Evolutionary conservation across 176 grass and related monocot species (phyloP).

Genomic region (bread wheat (Triticum aestivum)): IWGSC_CS_RefSeq_v2.1 NC_057806.1:107357989-107358488

Average conservation of each 20-base stretch:
- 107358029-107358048: conserved; percentile 47
- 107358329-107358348: conserved; percentile 76
- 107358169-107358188: conserved; percentile 54
- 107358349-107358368: conserved; percentile 54
- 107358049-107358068: conserved; percentile 30
- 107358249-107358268: neutral
- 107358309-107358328: conserved; percentile 73
- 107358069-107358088: conserved; percentile 39
- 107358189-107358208: conserved; percentile 56
- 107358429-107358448: conserved; percentile 81
- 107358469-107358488: conserved; percentile 24
- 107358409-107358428: conserved; percentile 52
- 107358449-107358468: conserved; percentile 61
- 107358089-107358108: conserved; percentile 58
- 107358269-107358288: conserved; percentile 37
- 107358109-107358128: conserved; percentile 70
- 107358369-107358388: conserved; percentile 36
- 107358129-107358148: conserved; percentile 43
- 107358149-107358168: conserved; percentile 50
- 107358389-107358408: conserved; percentile 56
- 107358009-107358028: conserved; percentile 54
- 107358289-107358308: conserved; percentile 46
- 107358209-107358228: conserved; percentile 60
- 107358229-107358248: conserved; percentile 60
- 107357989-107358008: conserved; percentile 65